Base-by-base conservation (phyloP, 2,329 filamentous ascomycete species). In the Epichloe coenophiala region DNA sequence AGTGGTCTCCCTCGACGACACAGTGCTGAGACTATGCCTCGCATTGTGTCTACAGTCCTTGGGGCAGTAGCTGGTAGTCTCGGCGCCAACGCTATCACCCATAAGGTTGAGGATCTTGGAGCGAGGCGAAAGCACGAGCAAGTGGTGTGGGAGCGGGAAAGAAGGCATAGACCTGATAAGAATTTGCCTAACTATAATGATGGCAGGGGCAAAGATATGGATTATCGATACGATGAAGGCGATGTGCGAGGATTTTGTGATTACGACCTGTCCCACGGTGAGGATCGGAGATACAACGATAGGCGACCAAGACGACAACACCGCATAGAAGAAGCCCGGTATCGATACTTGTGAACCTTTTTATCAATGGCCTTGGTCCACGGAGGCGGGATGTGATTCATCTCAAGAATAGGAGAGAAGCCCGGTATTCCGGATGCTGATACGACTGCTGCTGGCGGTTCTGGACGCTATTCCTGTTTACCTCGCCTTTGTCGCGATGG, bases 61-160 rank as follows among this genome's bases (percentile, higher is more conserved):
- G 76, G 76, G 2, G 76, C 75, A 1, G 72, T 76, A 3, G 74
- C 76, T 0, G 76, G 75, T 3, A 76, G 75, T 3, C 65, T 80
- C 9, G 75, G 74, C 4, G 76, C 75, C 12, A 79, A 76, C 49
- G 73, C 71, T 13, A 59, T 76, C 37, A 69, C 72, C 55, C 71
- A 68, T 54, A 64, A 65, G 44, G 59, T 74, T 11, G 71, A 73
- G 57, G 60, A 61, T 47, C 63, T 64, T 6, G 61, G 63, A 12
- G 63, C 65, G 13, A 61, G 62, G 35, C 65, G 63, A 44, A 60
- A 60, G 35, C 56, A 57, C n/a, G 61, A 59, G 17, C 62, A 68
- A 52, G 54, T 62, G 12, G 58, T 58, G 5, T 67, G 68, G 67
- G 67, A 68, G 53, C 3, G 31, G 31, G 31, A 31, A 4, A 54